Evolutionary conservation across 2,329 filamentous ascomycete genomes (phyloP).

Genomic region (Fusarium sp.): DNA sequence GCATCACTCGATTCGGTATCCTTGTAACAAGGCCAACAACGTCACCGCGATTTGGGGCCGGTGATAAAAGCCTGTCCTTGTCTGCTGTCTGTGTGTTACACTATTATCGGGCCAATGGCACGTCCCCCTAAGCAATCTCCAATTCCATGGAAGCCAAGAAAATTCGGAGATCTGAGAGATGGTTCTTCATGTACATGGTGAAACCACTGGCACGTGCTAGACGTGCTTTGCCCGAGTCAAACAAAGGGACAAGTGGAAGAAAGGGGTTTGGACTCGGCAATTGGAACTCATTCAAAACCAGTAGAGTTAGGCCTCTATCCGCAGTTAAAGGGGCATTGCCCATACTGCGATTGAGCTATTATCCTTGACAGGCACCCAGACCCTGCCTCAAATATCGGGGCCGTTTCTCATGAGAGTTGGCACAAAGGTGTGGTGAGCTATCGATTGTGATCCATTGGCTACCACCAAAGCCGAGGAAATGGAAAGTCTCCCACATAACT

Average conservation of each 20-base stretch:
- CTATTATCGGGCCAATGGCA: conserved; percentile 29
- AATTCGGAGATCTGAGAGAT: conserved; percentile 13
- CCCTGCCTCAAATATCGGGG: conserved; percentile 15
- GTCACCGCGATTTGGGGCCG: conserved; percentile 2
- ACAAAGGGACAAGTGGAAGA: neutral
- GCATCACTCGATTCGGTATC: neutral
- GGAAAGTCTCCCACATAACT: neutral
- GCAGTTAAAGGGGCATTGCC: neutral
- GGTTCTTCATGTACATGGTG: neutral
- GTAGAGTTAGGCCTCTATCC: neutral
- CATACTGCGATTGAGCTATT: neutral
- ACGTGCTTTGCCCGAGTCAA: conserved; percentile 13
- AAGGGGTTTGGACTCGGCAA: neutral
- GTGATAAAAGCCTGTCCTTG: conserved; percentile 15
- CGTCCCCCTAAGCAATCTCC: conserved; percentile 13
- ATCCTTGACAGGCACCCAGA: conserved; percentile 1
- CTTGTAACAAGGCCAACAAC: conserved; percentile 8
- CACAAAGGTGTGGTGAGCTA: neutral
- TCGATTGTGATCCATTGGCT: conserved; percentile 4
- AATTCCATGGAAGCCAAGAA: conserved; percentile 17
- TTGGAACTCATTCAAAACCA: neutral
- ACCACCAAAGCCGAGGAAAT: neutral
- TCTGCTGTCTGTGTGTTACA: neutral
- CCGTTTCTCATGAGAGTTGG: conserved; percentile 14
- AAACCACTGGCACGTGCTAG: conserved; percentile 26